These are phyloP conservation scores for Xylaria sp. DNA, from an alignment of 2,329 filamentous ascomycete species.

Conservation along the genomic window DNA sequence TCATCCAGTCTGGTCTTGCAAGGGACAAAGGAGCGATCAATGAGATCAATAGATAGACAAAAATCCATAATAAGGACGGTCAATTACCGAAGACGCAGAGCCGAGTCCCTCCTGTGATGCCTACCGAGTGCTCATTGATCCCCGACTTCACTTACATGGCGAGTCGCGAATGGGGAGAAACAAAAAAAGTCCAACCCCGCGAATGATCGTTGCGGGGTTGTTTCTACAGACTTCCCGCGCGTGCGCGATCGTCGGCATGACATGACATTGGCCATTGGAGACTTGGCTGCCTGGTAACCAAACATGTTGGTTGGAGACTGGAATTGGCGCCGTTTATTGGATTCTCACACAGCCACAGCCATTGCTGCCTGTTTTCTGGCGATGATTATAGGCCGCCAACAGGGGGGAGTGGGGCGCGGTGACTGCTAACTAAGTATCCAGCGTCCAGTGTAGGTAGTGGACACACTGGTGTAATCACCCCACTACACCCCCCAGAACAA, in stretches of 20 bases:
- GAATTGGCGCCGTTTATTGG: conserved; percentile 37
- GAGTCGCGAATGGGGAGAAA: conserved; percentile 10
- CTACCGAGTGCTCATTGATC: background rate
- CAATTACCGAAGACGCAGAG: background rate
- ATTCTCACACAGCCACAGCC: conserved; percentile 25
- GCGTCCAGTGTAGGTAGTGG: background rate
- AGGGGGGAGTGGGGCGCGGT: conserved; percentile 7
- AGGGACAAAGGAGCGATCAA: conserved; percentile 19
- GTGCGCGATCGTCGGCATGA: conserved; percentile 23
- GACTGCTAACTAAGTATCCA: background rate
- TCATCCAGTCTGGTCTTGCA: conserved; percentile 12
- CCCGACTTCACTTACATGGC: background rate
- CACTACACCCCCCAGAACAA: background rate
- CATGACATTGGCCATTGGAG: conserved; percentile 5
- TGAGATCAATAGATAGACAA: conserved; percentile 22
- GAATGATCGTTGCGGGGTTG: conserved; percentile 34
- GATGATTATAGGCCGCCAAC: conserved; percentile 22
- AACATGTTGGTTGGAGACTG: background rate
- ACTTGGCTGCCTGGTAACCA: conserved; percentile 23
- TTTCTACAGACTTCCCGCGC: conserved; percentile 17
- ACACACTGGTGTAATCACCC: background rate
- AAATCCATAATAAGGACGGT: conserved; percentile 4
- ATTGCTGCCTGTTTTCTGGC: conserved; percentile 35
- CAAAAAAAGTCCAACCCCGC: conserved; percentile 30
- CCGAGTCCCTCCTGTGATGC: conserved; percentile 9